Conservation (phyloP, 2,329 filamentous ascomycete species). For the Neurospora sp. region DNA sequence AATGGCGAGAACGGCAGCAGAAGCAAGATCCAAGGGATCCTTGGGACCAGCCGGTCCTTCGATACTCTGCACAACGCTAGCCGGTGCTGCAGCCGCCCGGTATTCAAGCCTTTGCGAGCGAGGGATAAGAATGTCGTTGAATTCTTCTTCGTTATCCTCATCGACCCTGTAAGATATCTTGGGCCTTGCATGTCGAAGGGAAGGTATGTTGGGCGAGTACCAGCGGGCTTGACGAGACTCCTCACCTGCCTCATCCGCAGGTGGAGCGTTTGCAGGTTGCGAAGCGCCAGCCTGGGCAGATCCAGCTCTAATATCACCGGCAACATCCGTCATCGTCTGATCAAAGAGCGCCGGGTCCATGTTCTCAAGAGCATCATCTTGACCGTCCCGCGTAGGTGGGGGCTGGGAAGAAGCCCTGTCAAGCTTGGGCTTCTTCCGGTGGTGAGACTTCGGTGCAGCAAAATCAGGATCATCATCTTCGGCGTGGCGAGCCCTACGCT, state of each 20-base stretch:
- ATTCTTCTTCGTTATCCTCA: slow-evolving; percentile 36
- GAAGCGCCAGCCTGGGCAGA: slow-evolving; percentile 1
- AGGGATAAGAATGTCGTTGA: slow-evolving; percentile 27
- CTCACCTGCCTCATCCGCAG: slow-evolving; percentile 1
- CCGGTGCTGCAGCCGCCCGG: not conserved
- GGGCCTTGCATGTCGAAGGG: slow-evolving; percentile 43
- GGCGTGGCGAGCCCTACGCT: slow-evolving; percentile 42
- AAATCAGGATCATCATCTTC: slow-evolving; percentile 48
- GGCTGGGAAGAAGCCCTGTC: slow-evolving; percentile 23
- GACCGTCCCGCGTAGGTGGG: slow-evolving; percentile 16
- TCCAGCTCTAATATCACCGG: slow-evolving; percentile 3
- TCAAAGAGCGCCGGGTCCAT: slow-evolving; percentile 44
- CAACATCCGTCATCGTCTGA: slow-evolving; percentile 12
- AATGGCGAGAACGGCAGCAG: slow-evolving; percentile 25
- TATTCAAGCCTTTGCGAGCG: slow-evolving; percentile 10
- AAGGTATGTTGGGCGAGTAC: slow-evolving; percentile 37
- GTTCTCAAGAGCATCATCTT: slow-evolving; percentile 29
- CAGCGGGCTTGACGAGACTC: slow-evolving; percentile 8
- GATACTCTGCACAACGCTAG: not conserved
- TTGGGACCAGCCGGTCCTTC: slow-evolving; percentile 12
- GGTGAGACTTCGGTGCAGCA: slow-evolving; percentile 30
- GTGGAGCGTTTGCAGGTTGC: slow-evolving; percentile 4
- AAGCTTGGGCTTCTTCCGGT: slow-evolving; percentile 31
- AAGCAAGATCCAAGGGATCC: slow-evolving; percentile 32
- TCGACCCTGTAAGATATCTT: slow-evolving; percentile 40